A percentile compares a stretch with the other conserved stretches of the same genome.
phyloP scores from a whole-genome alignment of 2,329 filamentous ascomycete genomes.

The Diplodia seriata region DNA sequence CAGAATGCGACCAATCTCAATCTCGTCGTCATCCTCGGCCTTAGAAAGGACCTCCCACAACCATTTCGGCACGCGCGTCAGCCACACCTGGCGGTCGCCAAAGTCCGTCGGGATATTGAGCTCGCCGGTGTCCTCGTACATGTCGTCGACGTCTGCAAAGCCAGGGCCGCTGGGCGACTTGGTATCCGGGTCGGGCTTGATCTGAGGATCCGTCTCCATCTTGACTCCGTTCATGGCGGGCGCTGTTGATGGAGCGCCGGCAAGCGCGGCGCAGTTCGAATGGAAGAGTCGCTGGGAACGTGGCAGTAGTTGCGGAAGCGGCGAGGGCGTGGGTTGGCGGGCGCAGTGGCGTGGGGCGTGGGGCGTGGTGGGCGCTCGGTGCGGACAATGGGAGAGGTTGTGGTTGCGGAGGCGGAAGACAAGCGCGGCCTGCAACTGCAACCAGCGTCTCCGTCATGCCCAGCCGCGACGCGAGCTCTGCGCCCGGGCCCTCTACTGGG shows the following conservation, averaged over 20 bases:
- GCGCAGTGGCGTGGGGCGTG: not conserved
- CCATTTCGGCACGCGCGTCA: constrained; percentile 50
- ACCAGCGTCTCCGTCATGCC: constrained; percentile 35
- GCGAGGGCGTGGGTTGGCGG: not conserved
- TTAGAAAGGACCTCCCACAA: constrained; percentile 47
- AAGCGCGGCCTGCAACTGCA: not conserved
- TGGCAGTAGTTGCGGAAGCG: not conserved
- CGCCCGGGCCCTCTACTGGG: no score
- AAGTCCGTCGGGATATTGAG: constrained; percentile 44
- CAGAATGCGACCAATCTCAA: constrained; percentile 47
- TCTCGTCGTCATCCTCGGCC: constrained; percentile 48
- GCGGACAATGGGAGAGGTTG: constrained; percentile 10
- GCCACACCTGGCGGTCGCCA: constrained; percentile 41
- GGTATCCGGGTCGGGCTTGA: constrained; percentile 45
- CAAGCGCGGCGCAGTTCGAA: constrained; percentile 10
- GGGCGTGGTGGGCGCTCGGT: constrained; percentile 1
- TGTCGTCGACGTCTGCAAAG: constrained; percentile 50
- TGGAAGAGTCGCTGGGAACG: not conserved
- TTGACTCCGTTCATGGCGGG: constrained; percentile 50
- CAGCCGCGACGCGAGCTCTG: constrained; percentile 28
- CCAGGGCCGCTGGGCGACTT: constrained; percentile 38
- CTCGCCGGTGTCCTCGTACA: constrained; percentile 54
- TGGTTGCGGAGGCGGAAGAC: constrained; percentile 23
- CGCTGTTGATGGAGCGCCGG: constrained; percentile 11
- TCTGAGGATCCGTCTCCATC: constrained; percentile 47